phyloP scores from a whole-genome alignment of 352 stramenopile genomes.

The Pythium pectinolyticum region DNA sequence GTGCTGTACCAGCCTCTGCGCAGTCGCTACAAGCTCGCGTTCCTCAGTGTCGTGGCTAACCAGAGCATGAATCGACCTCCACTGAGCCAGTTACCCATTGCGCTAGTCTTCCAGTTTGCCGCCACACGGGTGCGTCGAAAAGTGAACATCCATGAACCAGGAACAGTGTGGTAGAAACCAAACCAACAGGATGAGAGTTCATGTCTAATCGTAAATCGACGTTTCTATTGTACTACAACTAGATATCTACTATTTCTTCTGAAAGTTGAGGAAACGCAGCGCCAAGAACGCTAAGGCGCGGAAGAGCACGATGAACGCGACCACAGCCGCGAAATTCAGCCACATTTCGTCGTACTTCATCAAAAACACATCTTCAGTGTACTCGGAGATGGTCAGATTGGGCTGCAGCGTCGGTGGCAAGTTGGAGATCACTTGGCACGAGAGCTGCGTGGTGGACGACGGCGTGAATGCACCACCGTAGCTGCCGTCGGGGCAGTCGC shows the following conservation, averaged over 20 bases:
- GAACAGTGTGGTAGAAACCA: constrained; percentile 7
- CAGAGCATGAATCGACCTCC: not conserved
- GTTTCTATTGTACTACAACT: too few relatives aligned
- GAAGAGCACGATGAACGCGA: constrained; percentile 51
- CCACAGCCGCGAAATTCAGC: constrained; percentile 41
- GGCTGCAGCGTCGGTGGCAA: constrained; percentile 29
- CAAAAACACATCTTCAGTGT: constrained; percentile 43
- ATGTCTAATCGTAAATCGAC: too few relatives aligned
- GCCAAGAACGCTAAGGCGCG: constrained; percentile 45
- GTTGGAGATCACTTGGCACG: constrained; percentile 40
- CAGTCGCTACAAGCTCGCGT: constrained; percentile 1
- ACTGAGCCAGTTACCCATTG: constrained; percentile 7
- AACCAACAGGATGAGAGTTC: too few relatives aligned
- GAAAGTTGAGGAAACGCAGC: constrained; percentile 61
- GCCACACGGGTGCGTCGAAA: not conserved
- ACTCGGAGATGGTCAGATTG: constrained; percentile 56
- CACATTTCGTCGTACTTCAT: constrained; percentile 62
- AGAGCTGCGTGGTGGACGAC: constrained; percentile 22
- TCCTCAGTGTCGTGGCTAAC: not conserved
- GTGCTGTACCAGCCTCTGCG: not conserved
- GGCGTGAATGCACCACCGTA: not conserved
- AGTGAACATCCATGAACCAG: constrained; percentile 13
- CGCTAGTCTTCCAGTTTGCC: constrained; percentile 13
- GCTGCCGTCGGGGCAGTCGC: constrained; percentile 30
- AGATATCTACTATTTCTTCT: constrained; percentile 25